Evolutionary conservation across 177 flowering plant genomes (phyloP).

Genomic region (Vitis hybrid): DNA sequence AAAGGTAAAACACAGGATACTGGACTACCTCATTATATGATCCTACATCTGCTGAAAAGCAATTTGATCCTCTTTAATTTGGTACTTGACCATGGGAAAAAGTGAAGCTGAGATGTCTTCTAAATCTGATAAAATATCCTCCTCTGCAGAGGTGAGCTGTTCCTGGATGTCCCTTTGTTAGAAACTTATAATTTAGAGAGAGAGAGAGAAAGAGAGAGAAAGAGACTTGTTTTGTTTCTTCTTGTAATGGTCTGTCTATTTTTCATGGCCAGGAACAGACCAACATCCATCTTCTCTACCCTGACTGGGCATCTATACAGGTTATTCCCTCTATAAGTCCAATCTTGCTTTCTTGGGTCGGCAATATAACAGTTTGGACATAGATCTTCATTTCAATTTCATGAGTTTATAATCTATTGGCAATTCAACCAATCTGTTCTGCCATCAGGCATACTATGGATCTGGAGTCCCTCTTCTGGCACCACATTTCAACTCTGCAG

Average conservation of each 20-base stretch:
- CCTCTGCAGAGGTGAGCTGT: too few relatives aligned
- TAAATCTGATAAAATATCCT: neutral
- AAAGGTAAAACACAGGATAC: neutral
- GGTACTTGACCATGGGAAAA: neutral
- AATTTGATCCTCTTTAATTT: neutral
- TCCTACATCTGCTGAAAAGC: neutral
- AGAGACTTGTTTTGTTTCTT: neutral
- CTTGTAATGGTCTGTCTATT: too few relatives aligned
- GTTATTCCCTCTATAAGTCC: too few relatives aligned
- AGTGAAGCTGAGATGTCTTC: neutral
- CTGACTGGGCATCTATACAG: too few relatives aligned
- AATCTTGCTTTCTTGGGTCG: too few relatives aligned
- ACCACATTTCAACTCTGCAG: neutral
- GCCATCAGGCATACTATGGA: constrained; percentile 6
- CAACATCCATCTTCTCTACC: too few relatives aligned
- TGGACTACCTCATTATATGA: neutral
- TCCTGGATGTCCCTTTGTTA: too few relatives aligned
- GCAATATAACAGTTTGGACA: too few relatives aligned
- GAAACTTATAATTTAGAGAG: too few relatives aligned
- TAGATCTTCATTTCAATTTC: too few relatives aligned
- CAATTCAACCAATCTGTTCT: neutral
- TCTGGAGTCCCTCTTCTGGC: constrained; percentile 3
- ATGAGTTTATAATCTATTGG: neutral
- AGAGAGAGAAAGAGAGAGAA: too few relatives aligned
- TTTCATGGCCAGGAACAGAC: too few relatives aligned